Conservation (phyloP, 192 early-diverging fungal species). For the Backusella australiensis region DNA sequence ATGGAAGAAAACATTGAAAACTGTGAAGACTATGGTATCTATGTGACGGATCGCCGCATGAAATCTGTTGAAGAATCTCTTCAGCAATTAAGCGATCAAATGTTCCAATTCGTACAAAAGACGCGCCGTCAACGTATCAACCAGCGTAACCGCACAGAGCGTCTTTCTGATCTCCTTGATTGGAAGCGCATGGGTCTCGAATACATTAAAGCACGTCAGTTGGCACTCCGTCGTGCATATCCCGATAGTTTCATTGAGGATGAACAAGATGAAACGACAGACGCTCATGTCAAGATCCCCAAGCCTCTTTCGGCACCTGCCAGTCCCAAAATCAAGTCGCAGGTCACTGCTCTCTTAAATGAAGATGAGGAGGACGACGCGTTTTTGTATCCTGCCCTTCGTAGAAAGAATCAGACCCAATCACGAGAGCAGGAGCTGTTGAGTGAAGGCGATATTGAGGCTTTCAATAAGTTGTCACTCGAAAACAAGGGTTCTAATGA, state of each 20-base stretch:
- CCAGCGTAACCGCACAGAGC: slow-evolving; percentile 96
- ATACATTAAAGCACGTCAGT: slow-evolving; percentile 96
- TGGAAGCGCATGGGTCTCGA: slow-evolving; percentile 99
- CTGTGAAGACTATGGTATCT: slow-evolving; percentile 94
- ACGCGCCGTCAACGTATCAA: slow-evolving; percentile 96
- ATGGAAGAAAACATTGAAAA: slow-evolving; percentile 97
- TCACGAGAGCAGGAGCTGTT: slow-evolving; percentile 32
- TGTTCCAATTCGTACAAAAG: slow-evolving; percentile 95
- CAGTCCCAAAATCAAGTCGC: slow-evolving; percentile 58
- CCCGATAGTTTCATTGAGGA: slow-evolving; percentile 81
- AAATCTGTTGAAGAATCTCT: slow-evolving; percentile 91
- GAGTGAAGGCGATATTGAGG: slow-evolving; percentile 41
- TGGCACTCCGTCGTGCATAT: slow-evolving; percentile 86
- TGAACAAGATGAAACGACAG: slow-evolving; percentile 57
- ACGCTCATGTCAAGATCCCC: slow-evolving; percentile 71
- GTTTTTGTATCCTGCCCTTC: slow-evolving; percentile 34
- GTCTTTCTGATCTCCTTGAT: slow-evolving; percentile 92
- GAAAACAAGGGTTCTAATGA: slow-evolving; percentile 29
- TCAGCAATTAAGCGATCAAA: slow-evolving; percentile 80
- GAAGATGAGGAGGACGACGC: slow-evolving; percentile 46
- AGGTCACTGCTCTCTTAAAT: slow-evolving; percentile 12
- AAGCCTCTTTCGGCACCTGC: slow-evolving; percentile 87
- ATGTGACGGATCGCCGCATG: slow-evolving; percentile 92
- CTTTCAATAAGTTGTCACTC: slow-evolving; percentile 33
- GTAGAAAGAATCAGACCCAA: slow-evolving; percentile 15